These are phyloP conservation scores for Ogataea allantospora DNA, from an alignment of 805 yeast genomes.

Conservation along the genomic window DNA sequence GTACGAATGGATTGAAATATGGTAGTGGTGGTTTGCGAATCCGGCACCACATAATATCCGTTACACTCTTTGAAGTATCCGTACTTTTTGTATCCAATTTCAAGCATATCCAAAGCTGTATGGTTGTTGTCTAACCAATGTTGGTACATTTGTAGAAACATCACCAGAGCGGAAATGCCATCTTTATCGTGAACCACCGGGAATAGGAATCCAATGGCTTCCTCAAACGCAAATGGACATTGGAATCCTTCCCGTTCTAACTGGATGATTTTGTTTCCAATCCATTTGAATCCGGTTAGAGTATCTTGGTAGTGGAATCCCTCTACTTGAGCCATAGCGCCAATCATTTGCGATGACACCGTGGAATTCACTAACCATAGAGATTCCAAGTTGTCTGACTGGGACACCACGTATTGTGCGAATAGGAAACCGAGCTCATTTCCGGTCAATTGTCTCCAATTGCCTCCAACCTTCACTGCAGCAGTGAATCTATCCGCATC, in stretches of 20 bases:
- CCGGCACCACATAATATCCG: conserved; percentile 74
- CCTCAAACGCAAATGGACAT: conserved; percentile 92
- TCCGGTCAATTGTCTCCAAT: conserved; percentile 84
- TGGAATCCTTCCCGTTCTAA: conserved; percentile 57
- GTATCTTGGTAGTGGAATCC: conserved; percentile 75
- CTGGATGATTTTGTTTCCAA: conserved; percentile 83
- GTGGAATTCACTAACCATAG: conserved; percentile 78
- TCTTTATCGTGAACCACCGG: conserved; percentile 84
- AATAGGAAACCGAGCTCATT: conserved; percentile 87
- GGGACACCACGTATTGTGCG: conserved; percentile 57
- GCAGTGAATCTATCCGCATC: conserved; percentile 94
- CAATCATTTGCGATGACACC: conserved; percentile 83
- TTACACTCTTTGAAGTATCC: conserved; percentile 86
- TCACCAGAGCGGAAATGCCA: conserved; percentile 77
- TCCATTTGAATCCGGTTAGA: conserved; percentile 96
- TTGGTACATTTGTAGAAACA: conserved; percentile 70
- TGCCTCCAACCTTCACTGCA: conserved; percentile 53
- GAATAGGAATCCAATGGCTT: conserved; percentile 95
- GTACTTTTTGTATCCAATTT: conserved; percentile 56
- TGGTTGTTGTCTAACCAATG: conserved; percentile 42
- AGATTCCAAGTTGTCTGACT: conserved; percentile 29
- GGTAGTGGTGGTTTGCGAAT: conserved; percentile 46
- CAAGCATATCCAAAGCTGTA: conserved; percentile 50
- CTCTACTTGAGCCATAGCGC: conserved; percentile 59
- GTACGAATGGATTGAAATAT: conserved; percentile 50